Percentiles rank a stretch among this genome's conserved stretches.
These are phyloP conservation scores for Bryoerythrophyllum caledonicum DNA, from an alignment of 225 moss, liverwort and hornwort genomes.

Conservation along the genomic window DNA sequence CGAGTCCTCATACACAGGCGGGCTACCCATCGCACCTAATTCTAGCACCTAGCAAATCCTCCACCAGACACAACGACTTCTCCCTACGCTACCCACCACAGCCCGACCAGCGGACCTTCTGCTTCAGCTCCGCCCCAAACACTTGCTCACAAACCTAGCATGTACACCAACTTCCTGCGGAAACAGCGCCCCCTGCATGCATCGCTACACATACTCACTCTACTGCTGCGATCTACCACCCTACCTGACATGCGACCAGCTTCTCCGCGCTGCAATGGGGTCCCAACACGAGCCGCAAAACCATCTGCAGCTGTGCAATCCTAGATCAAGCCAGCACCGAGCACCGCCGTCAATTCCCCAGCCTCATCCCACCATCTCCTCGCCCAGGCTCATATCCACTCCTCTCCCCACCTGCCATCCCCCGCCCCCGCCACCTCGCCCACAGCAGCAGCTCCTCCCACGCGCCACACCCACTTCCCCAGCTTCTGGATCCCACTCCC, in stretches of 20 bases:
- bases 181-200: background rate
- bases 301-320: constrained; percentile 33
- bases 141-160: background rate
- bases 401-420: constrained; percentile 14
- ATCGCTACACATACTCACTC: background rate
- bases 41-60: background rate
- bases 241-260: constrained; percentile 37
- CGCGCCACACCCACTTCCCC: too few relatives aligned
- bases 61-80: background rate
- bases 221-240: constrained; percentile 20
- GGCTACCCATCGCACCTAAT: background rate
- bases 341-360: constrained; percentile 19
- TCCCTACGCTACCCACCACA: background rate
- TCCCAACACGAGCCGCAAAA: constrained; percentile 17
- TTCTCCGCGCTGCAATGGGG: constrained; percentile 26
- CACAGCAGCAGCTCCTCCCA: background rate
- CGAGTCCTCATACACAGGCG: background rate
- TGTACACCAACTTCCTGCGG: background rate
- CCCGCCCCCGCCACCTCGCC: background rate
- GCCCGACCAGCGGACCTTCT: background rate
- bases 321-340: background rate
- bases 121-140: background rate
- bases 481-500: too few relatives aligned
- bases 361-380: constrained; percentile 11
- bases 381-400: constrained; percentile 12